Conservation (phyloP, 306 rosid species). For the Prosopis cineraria region DNA sequence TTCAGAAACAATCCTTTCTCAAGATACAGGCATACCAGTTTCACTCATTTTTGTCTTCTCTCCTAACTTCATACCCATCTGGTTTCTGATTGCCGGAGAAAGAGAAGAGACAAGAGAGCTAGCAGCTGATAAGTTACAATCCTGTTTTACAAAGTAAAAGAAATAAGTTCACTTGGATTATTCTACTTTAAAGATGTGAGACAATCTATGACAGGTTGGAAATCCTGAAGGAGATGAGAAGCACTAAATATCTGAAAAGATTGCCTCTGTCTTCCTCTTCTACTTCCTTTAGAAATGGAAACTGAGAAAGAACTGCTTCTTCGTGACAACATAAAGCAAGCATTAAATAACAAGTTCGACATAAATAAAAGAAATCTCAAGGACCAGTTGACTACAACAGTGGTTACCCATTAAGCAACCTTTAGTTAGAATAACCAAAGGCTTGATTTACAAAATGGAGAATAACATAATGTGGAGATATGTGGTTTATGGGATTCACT, state of each 20-base stretch:
- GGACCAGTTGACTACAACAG: too few relatives aligned
- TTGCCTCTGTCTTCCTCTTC: slow-evolving; percentile 3
- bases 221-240: slow-evolving; percentile 10
- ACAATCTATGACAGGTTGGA: neutral
- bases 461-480: too few relatives aligned
- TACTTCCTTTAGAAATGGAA: neutral
- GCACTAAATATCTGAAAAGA: slow-evolving; percentile 19
- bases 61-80: slow-evolving; percentile 60
- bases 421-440: too few relatives aligned
- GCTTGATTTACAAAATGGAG: too few relatives aligned
- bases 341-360: neutral
- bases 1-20: slow-evolving; percentile 20
- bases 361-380: neutral
- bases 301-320: neutral
- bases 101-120: slow-evolving; percentile 66
- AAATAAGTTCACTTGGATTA: slow-evolving; percentile 28
- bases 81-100: slow-evolving; percentile 63
- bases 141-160: slow-evolving; percentile 56
- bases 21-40: slow-evolving; percentile 54
- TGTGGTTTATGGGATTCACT: too few relatives aligned
- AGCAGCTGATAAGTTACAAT: slow-evolving; percentile 53
- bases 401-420: too few relatives aligned
- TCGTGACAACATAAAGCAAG: slow-evolving; percentile 4
- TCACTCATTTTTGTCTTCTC: slow-evolving; percentile 40
- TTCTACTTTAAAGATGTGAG: slow-evolving; percentile 6